phyloP scores from a whole-genome alignment of 441 rosid species.

The Brassica balearica region DNA sequence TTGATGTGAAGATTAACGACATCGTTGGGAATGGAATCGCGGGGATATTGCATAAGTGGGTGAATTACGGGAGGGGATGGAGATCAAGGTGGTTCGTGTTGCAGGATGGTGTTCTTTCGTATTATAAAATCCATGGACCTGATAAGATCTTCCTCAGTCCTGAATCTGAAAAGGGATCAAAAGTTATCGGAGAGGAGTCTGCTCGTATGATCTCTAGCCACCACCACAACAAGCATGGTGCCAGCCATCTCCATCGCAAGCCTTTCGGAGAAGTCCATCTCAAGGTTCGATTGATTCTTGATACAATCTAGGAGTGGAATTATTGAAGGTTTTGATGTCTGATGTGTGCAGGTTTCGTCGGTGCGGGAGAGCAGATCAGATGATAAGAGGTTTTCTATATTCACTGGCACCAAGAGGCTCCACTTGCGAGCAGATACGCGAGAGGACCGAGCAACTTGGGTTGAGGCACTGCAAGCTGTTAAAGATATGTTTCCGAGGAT shows the following conservation, averaged over 20 bases:
- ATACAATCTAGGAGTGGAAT: neutral
- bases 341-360: slow-evolving; percentile 53
- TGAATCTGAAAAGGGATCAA: slow-evolving; percentile 68
- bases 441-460: slow-evolving; percentile 61
- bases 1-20: slow-evolving; percentile 82
- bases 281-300: slow-evolving; percentile 46
- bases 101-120: slow-evolving; percentile 80
- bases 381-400: slow-evolving; percentile 66
- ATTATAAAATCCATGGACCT: slow-evolving; percentile 80
- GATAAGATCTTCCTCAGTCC: slow-evolving; percentile 65
- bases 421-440: slow-evolving; percentile 57
- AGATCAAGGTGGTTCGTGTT: slow-evolving; percentile 93
- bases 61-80: slow-evolving; percentile 99
- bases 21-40: slow-evolving; percentile 89
- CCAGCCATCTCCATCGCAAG: slow-evolving; percentile 47
- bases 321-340: neutral
- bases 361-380: slow-evolving; percentile 66
- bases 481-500: slow-evolving; percentile 70
- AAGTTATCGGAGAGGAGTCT: slow-evolving; percentile 83
- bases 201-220: slow-evolving; percentile 61
- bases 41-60: slow-evolving; percentile 95
- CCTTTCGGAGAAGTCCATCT: slow-evolving; percentile 73
- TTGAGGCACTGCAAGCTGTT: slow-evolving; percentile 64
- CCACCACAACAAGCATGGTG: slow-evolving; percentile 42
- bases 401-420: slow-evolving; percentile 66